These are phyloP conservation scores for Dendrobium officinale DNA, from an alignment of 106 monocot species.

Conservation along the genomic window DNA sequence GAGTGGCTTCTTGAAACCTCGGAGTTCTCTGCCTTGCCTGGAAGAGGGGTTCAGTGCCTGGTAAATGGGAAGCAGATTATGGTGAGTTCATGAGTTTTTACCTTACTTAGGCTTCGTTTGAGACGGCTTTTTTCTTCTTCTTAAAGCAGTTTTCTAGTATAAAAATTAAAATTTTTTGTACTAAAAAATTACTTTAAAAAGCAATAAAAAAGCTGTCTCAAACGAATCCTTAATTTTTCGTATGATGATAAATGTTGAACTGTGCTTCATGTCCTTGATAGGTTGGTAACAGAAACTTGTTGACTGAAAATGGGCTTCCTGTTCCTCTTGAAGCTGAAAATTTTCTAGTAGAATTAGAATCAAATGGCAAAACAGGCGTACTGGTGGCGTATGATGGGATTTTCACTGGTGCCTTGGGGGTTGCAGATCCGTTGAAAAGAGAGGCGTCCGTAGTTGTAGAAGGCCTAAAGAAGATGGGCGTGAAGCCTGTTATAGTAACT, in stretches of 20 bases:
- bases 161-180: no score
- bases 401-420: constrained; percentile 58
- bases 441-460: constrained; percentile 89
- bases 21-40: constrained; percentile 83
- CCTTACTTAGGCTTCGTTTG: not conserved
- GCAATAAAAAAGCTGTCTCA: no score
- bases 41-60: constrained; percentile 80
- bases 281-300: constrained; percentile 81
- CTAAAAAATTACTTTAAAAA: no score
- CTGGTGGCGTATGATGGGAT: constrained; percentile 68
- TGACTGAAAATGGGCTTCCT: constrained; percentile 54
- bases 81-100: constrained; percentile 36
- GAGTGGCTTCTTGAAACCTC: constrained; percentile 74
- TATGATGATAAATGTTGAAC: not conserved
- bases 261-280: constrained; percentile 8
- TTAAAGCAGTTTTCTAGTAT: no score
- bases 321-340: constrained; percentile 68
- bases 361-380: constrained; percentile 68
- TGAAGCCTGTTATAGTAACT: constrained; percentile 80
- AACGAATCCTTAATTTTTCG: not conserved
- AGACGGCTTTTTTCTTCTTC: no score
- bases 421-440: constrained; percentile 86
- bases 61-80: constrained; percentile 61
- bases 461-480: constrained; percentile 80
- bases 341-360: constrained; percentile 62